Evolutionary conservation across 345 rosid species (phyloP), one percentile per base, ranked within the genome.

Genomic region (Eucalyptus viminalis): DNA sequence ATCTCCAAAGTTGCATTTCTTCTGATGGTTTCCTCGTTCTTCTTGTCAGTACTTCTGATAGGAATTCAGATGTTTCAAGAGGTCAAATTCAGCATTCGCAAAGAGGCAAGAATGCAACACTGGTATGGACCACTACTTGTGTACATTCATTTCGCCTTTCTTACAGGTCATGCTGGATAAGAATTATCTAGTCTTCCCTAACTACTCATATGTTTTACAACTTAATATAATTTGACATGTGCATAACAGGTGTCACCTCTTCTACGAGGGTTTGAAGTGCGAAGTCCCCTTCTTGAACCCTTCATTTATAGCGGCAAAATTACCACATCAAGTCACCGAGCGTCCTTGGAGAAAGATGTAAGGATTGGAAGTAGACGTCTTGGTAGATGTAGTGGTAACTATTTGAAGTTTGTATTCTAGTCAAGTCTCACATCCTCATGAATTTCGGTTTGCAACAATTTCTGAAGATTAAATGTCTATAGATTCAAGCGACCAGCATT

Each of bases 331-430:
- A 94, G 89, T 88, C 94, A 96, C 47, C 93, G 94, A 92, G 94
- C 95, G 27, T 95, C 97, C 53, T 88, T 97, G 90, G 98, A 97
- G 90, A 94, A 95, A 88, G 99, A 97, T 93, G 99, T 96, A 93
- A 93, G 96, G 67, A 29, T 19, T 76, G 47, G 85, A 76, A 76
- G 24, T 76, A 21, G 85, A 40, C 9, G 5, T 76, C 29, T 76
- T n/a, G 43, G 11, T 72, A 29, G 56, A 31, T 45, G 67, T 80
- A 43, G 24, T 65, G 87, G 86, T 25, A 51, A 31, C 27, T 85
- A 47, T 37, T n/a, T 88, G 90, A 86, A 12, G 49, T 65, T 62
- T 40, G 12, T 49, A 40, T 25, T 72, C 45, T 72, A 47, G 58
- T 19, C 86, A 44, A 51, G 76, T 69, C 29, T 51, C 87, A 17